Conservation (phyloP, 345 rosid genomes). For the Psidium friedrichsthalianum region DNA sequence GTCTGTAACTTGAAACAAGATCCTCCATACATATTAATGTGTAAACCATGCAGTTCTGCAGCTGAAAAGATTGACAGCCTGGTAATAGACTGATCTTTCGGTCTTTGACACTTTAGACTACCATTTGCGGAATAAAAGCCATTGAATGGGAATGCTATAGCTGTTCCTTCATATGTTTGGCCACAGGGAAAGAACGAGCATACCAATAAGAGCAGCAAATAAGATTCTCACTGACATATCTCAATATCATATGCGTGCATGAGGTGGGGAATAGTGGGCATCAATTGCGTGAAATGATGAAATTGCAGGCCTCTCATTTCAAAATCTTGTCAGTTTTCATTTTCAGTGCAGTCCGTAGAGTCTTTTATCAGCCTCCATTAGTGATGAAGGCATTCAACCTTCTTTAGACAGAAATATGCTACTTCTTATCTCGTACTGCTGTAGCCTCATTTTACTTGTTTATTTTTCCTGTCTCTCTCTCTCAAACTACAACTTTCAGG, state of each 20-base stretch:
- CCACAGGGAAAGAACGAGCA: background rate
- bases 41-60: background rate
- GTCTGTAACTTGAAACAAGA: background rate
- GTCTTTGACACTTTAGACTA: background rate
- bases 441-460: background rate
- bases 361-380: background rate
- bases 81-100: background rate
- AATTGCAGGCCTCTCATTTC: background rate
- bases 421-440: background rate
- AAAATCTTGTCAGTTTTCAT: background rate
- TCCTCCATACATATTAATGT: background rate
- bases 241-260: background rate
- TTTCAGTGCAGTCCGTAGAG: background rate
- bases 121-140: background rate
- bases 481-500: background rate
- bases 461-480: background rate
- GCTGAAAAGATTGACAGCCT: background rate
- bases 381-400: background rate
- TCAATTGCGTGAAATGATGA: background rate
- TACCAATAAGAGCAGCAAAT: background rate
- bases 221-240: background rate
- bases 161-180: background rate
- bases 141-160: background rate
- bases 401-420: background rate
- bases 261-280: background rate